Base-by-base conservation (phyloP, 208 protist genomes). In the Leishmania major region DNA sequence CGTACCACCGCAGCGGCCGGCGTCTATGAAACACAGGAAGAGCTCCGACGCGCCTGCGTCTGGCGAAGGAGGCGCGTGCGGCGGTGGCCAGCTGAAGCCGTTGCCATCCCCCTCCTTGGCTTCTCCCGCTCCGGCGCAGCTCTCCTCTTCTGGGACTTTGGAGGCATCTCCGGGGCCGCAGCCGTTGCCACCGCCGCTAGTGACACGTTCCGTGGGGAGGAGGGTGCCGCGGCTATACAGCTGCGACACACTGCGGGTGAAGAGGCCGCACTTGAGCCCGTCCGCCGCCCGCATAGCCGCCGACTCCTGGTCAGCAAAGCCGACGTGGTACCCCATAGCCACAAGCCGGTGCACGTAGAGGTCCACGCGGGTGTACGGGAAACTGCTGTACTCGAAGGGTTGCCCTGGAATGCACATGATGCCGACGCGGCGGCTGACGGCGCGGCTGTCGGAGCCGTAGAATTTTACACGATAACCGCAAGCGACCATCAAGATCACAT, bases 241-340 rank as follows among this genome's bases (percentile, higher is more conserved):
- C 59, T 91, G 92, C 67, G 92, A 92, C 5, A 97, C 86, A 28
- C 78, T 89, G 45, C 95, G 90, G 37, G 83, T 89, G 83, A 97
- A 97, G 75, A 97, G 88, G 28, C 91, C 92, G 70, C 89, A 90
- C 71, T 86, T 85, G 37, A 85, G 82, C 0, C 92, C 91, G 62
- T 90, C 93, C 5, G 81, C 88, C 28, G 93, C 91, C n/a, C 95
- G 95, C 84, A 96, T 84, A 22, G 93, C 94, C 0, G 95, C 93
- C 1, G 89, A 95, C 81, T 97, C 95, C 76, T 96, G 93, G 81
- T 97, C 95, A 0, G 95, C 95, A 76, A 97, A 96, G 28, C 85
- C 93, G 62, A 97, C 93, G 83, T 96, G 95, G 81, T 97, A 97
- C 62, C 95, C 95, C 95, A 97, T 97, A 6, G 91, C 90, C 19